phyloP scores from a whole-genome alignment of 2,329 filamentous ascomycete genomes.

The Neofusicoccum ribis region DNA sequence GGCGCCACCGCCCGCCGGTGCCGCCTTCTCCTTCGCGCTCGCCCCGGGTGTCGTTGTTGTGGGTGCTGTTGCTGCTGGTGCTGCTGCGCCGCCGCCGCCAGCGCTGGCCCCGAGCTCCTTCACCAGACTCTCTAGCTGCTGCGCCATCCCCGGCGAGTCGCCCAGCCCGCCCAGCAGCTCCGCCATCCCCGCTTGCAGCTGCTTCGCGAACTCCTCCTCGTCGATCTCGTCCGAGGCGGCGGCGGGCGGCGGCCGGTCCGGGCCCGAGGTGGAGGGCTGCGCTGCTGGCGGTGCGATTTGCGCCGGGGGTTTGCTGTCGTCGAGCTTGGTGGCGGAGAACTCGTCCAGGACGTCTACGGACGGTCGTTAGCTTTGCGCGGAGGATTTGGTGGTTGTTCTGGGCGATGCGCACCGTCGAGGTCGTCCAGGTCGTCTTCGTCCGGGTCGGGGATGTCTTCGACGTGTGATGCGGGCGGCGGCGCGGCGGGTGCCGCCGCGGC shows the following conservation, averaged over 20 bases:
- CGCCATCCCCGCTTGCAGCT: slow-evolving; percentile 89
- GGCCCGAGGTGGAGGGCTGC: slow-evolving; percentile 38
- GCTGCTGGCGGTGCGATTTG: slow-evolving; percentile 38
- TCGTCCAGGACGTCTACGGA: slow-evolving; percentile 82
- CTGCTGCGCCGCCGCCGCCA: slow-evolving; percentile 28
- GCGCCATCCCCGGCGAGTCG: slow-evolving; percentile 64
- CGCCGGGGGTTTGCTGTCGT: slow-evolving; percentile 39
- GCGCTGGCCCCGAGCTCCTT: slow-evolving; percentile 60
- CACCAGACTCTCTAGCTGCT: slow-evolving; percentile 76
- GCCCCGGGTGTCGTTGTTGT: slow-evolving; percentile 4
- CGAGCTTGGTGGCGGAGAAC: slow-evolving; percentile 69
- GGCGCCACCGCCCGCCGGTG: slow-evolving; percentile 22
- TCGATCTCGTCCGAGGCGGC: slow-evolving; percentile 40
- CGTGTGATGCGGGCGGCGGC: slow-evolving; percentile 14
- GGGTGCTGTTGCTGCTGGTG: slow-evolving; percentile 23
- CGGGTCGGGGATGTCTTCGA: slow-evolving; percentile 63
- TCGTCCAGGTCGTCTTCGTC: slow-evolving; percentile 93
- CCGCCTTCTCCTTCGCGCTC: slow-evolving; percentile 16
- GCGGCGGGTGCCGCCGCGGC: neutral
- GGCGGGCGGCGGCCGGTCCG: slow-evolving; percentile 30
- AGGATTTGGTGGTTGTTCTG: neutral
- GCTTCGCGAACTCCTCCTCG: slow-evolving; percentile 79
- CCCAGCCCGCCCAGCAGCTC: slow-evolving; percentile 74
- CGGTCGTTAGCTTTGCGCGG: neutral
- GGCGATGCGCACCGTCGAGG: slow-evolving; percentile 67